Evolutionary conservation across 176 grass and related monocot species (phyloP), one percentile per base, ranked within the genome.

Genomic region (Musa itinerans): DNA sequence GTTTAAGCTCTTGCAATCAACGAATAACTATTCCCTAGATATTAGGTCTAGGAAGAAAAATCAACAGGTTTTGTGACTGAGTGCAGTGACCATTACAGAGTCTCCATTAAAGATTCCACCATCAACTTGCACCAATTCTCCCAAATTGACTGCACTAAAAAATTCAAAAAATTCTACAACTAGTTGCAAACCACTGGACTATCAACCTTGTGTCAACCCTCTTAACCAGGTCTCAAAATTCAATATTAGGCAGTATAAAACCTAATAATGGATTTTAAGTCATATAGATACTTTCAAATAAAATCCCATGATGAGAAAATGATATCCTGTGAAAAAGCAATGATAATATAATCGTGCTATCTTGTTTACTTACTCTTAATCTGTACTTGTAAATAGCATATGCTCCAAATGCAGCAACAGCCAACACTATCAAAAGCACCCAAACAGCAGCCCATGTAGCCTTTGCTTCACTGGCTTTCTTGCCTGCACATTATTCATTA

Each of bases 371-470:
- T 89, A 92, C 90, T 81, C 84, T 86, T 80, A 92, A 76, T 78
- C 90, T 92, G 73, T 92, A 92, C 52, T 92, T 92, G 84, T 89
- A 92, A 57, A 92, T 74, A 19, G 80, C 58, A 80, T 84, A 92
- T 71, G 81, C 78, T 84, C 86, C 90, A 0, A 78, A 69, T 29
- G 84, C 86, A 56, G 76, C 69, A 72, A 84, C 79, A 52, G 57
- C 55, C 69, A 86, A 61, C 21, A 84, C 72, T 78, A 86, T 77
- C 76, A 89, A 74, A 63, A 92, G 76, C 61, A 85, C 86, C 86
- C 90, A 92, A n/a, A 92, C 76, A 15, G 90, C 90, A 78, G 80
- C 82, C 90, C 90, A 92, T 62, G 90, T 87, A 75, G 79, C 86
- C 65, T 92, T 92, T 55, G 81, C 76, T 52, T 86, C 79, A 84